These are phyloP conservation scores for Esteya vermicola DNA, from an alignment of 2,329 filamentous ascomycete species.

Conservation along the genomic window DNA sequence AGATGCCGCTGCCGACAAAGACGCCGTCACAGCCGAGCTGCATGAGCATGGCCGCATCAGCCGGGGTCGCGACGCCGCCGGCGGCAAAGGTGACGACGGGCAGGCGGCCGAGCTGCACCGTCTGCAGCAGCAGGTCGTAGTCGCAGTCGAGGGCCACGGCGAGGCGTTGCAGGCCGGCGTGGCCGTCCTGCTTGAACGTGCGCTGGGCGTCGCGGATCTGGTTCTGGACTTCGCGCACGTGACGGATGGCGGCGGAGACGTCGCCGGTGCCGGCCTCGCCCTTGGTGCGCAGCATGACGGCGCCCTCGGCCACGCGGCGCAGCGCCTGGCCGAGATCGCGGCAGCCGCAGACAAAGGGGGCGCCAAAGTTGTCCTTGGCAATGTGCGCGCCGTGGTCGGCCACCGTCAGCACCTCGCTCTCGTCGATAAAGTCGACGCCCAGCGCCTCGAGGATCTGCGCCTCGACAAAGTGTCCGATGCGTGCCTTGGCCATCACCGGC, in stretches of 20 bases:
- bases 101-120: slow-evolving; percentile 71
- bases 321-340: slow-evolving; percentile 88
- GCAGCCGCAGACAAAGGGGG: slow-evolving; percentile 94
- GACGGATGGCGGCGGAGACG: slow-evolving; percentile 88
- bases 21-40: slow-evolving; percentile 96
- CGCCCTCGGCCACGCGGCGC: slow-evolving; percentile 78
- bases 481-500: slow-evolving; percentile 96
- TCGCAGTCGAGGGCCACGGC: slow-evolving; percentile 73
- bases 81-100: slow-evolving; percentile 97
- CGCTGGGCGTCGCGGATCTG: slow-evolving; percentile 72
- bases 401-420: slow-evolving; percentile 92
- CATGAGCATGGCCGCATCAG: slow-evolving; percentile 95
- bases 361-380: slow-evolving; percentile 68
- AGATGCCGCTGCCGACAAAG: slow-evolving; percentile 93
- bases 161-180: slow-evolving; percentile 46
- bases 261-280: slow-evolving; percentile 96
- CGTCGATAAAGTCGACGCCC: slow-evolving; percentile 95
- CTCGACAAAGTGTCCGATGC: slow-evolving; percentile 96
- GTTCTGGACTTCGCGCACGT: slow-evolving; percentile 80
- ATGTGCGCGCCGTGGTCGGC: slow-evolving; percentile 87
- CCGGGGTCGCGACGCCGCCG: slow-evolving; percentile 97
- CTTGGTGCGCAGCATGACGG: slow-evolving; percentile 98
- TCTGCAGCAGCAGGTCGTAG: slow-evolving; percentile 68
- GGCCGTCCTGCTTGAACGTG: slow-evolving; percentile 45
- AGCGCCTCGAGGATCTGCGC: slow-evolving; percentile 95